phyloP scores from a whole-genome alignment of 2,329 filamentous ascomycete genomes.

The Ambrosiella xylebori region DNA sequence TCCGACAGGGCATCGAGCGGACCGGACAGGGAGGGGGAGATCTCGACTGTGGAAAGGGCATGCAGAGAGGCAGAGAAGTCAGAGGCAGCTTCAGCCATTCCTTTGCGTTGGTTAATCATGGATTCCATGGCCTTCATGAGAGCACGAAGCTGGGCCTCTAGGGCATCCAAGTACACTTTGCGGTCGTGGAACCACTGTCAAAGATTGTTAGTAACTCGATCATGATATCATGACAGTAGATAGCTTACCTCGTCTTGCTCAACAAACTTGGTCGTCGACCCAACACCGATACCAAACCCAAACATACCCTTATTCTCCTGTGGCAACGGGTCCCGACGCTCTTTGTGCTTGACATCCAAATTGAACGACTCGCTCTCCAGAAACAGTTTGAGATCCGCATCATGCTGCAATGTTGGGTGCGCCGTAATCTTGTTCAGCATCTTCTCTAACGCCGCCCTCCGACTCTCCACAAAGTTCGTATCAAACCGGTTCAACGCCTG shows the following conservation, averaged over 20 bases:
- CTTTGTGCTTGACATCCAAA: conserved; percentile 93
- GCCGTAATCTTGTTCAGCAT: conserved; percentile 94
- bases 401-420: conserved; percentile 81
- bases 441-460: conserved; percentile 79
- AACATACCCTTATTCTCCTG: conserved; percentile 88
- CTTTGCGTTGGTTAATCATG: conserved; percentile 82
- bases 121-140: conserved; percentile 86
- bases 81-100: conserved; percentile 77
- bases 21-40: conserved; percentile 73
- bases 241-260: conserved; percentile 81
- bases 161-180: conserved; percentile 79
- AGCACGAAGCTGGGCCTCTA: conserved; percentile 80
- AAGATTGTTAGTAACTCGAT: conserved; percentile 12
- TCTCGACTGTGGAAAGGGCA: conserved; percentile 76
- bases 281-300: conserved; percentile 57
- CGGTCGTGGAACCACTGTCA: conserved; percentile 90
- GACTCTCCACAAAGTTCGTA: conserved; percentile 85
- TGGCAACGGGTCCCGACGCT: conserved; percentile 70
- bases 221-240: not conserved
- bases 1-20: conserved; percentile 86
- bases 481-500: conserved; percentile 94
- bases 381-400: conserved; percentile 88
- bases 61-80: conserved; percentile 92
- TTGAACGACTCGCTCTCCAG: conserved; percentile 93
- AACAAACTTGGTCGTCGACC: conserved; percentile 72